Conservation (phyloP, 495 filamentous ascomycete genomes). For the Neurospora tetraspora region DNA sequence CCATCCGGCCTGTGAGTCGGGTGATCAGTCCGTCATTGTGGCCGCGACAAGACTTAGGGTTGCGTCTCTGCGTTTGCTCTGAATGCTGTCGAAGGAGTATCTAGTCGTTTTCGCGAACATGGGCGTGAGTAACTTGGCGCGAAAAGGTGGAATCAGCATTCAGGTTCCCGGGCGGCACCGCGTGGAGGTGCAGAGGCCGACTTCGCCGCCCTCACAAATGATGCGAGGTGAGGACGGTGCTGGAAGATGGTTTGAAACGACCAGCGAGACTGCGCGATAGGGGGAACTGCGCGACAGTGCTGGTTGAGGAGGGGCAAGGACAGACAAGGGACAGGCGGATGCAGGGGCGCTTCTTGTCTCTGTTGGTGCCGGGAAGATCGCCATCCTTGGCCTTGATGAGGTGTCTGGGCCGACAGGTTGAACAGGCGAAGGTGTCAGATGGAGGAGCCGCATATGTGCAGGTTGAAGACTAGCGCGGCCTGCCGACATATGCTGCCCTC, state of each 20-base stretch:
- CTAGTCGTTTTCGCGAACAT: neutral
- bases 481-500: too few species aligned
- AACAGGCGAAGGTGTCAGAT: too few species aligned
- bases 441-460: too few species aligned
- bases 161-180: neutral
- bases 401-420: too few species aligned
- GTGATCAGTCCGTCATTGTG: neutral
- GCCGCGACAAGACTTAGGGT: neutral
- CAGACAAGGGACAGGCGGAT: neutral
- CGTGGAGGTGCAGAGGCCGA: neutral
- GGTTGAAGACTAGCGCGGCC: too few species aligned
- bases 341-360: neutral
- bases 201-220: neutral
- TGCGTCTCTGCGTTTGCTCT: neutral
- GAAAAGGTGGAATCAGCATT: neutral
- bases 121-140: neutral
- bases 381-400: neutral
- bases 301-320: neutral
- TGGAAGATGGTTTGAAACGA: neutral
- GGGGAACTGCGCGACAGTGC: neutral
- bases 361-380: neutral
- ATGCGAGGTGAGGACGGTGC: neutral
- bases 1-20: neutral
- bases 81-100: neutral
- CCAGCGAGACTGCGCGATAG: neutral